A percentile compares a stretch with the other conserved stretches of the same genome.
Conservation (phyloP, 805 yeast species). For the Saccharomyces kudriavzevii region DNA sequence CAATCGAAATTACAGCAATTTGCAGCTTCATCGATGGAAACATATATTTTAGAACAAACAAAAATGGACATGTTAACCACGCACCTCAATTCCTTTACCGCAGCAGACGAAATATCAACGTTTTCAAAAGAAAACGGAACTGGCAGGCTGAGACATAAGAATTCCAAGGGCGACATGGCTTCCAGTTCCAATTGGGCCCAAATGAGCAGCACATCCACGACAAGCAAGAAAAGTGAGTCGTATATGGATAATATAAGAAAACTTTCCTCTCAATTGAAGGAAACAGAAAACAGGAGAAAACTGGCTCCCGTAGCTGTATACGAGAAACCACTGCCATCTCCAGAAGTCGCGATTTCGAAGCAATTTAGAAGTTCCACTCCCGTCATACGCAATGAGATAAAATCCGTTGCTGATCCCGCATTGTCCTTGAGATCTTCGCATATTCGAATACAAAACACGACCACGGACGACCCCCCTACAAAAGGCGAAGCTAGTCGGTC, state of each 20-base stretch:
- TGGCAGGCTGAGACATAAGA: conserved; percentile 25
- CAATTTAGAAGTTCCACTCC: background rate
- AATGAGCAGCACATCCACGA: background rate
- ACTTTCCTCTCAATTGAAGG: conserved; percentile 23
- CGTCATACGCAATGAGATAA: background rate
- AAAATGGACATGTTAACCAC: conserved; percentile 21
- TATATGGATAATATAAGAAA: conserved; percentile 25
- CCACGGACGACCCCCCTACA: background rate
- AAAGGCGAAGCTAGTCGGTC: background rate
- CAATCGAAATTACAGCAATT: conserved; percentile 24
- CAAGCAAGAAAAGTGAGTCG: conserved; percentile 4
- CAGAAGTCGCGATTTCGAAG: background rate
- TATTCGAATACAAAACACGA: background rate
- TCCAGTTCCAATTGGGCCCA: background rate
- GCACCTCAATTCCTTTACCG: conserved; percentile 20
- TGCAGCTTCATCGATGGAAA: conserved; percentile 20
- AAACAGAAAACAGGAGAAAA: conserved; percentile 1
- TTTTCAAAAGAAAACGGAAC: conserved; percentile 30
- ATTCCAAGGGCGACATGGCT: background rate
- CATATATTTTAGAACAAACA: conserved; percentile 23
- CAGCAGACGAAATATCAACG: conserved; percentile 25
- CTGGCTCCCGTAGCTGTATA: background rate
- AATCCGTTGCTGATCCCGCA: background rate
- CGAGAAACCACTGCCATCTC: background rate
- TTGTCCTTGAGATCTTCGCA: background rate